Evolutionary conservation across 768 basidiomycete species (phyloP).

Genomic region (Hirschioporus abietinus): DNA sequence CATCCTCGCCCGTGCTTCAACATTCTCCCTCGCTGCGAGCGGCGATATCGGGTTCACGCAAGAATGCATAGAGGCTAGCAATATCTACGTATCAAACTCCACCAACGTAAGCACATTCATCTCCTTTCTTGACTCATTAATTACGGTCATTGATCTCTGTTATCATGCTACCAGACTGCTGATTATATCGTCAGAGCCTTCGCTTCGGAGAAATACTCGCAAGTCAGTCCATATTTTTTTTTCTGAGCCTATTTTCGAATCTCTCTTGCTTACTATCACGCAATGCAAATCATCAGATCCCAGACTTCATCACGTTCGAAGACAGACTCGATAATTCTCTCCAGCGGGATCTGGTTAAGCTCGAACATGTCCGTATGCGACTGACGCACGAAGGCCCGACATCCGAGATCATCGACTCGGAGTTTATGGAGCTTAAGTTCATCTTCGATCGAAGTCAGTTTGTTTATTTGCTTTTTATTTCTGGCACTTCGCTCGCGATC

Average conservation of each 20-base stretch:
- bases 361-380: slow-evolving; percentile 84
- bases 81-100: slow-evolving; percentile 75
- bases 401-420: slow-evolving; percentile 73
- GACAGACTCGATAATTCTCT: slow-evolving; percentile 78
- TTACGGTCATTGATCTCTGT: slow-evolving; percentile 2
- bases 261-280: not conserved
- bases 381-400: slow-evolving; percentile 67
- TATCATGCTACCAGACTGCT: slow-evolving; percentile 51
- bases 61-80: slow-evolving; percentile 74
- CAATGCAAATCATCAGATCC: slow-evolving; percentile 46
- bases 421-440: slow-evolving; percentile 79
- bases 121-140: slow-evolving; percentile 1
- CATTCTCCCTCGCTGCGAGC: slow-evolving; percentile 69
- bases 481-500: not conserved
- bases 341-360: slow-evolving; percentile 73
- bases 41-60: slow-evolving; percentile 73
- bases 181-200: slow-evolving; percentile 81
- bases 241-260: not conserved
- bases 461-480: not conserved
- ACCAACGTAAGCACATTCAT: slow-evolving; percentile 50
- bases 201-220: slow-evolving; percentile 75
- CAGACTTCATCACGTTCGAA: slow-evolving; percentile 80
- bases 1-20: slow-evolving; percentile 68
- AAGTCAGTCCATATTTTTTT: slow-evolving; percentile 34
- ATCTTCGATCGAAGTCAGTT: slow-evolving; percentile 67